Evolutionary conservation across 2,329 filamentous ascomycete species (phyloP).

Genomic region (Sporothrix brasiliensis): DNA sequence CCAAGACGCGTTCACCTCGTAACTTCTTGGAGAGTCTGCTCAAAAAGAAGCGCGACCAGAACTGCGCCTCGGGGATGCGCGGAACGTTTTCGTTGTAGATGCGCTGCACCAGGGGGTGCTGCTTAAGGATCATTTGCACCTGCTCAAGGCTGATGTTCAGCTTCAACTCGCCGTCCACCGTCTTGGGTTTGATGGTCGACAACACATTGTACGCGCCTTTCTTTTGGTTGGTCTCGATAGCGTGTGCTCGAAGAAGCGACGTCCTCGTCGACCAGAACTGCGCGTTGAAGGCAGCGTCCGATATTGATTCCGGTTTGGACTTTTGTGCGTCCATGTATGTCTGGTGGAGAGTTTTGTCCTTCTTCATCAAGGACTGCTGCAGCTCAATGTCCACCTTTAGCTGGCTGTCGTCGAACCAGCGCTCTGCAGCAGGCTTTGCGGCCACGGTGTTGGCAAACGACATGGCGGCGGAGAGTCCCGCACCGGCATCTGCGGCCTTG

Average conservation of each 20-base stretch:
- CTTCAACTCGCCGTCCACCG: conserved; percentile 73
- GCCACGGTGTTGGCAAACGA: conserved; percentile 73
- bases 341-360: conserved; percentile 72
- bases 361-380: conserved; percentile 85
- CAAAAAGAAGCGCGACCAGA: conserved; percentile 94
- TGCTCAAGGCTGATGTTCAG: conserved; percentile 84
- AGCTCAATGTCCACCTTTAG: conserved; percentile 78
- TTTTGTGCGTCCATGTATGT: conserved; percentile 84
- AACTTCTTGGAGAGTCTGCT: conserved; percentile 88
- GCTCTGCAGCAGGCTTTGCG: conserved; percentile 57
- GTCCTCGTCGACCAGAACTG: conserved; percentile 95
- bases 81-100: conserved; percentile 95
- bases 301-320: conserved; percentile 82
- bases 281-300: conserved; percentile 76
- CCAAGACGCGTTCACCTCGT: conserved; percentile 82
- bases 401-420: conserved; percentile 78
- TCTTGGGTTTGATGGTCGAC: conserved; percentile 80
- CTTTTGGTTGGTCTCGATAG: conserved; percentile 83
- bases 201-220: conserved; percentile 92
- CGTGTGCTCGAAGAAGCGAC: conserved; percentile 83
- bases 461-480: conserved; percentile 68
- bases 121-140: conserved; percentile 87
- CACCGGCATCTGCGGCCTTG: conserved; percentile 37
- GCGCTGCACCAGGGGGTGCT: conserved; percentile 86
- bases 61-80: conserved; percentile 74